Evolutionary conservation across 2,329 filamentous ascomycete species (phyloP).

Genomic region (Colletotrichum sublineola): DNA sequence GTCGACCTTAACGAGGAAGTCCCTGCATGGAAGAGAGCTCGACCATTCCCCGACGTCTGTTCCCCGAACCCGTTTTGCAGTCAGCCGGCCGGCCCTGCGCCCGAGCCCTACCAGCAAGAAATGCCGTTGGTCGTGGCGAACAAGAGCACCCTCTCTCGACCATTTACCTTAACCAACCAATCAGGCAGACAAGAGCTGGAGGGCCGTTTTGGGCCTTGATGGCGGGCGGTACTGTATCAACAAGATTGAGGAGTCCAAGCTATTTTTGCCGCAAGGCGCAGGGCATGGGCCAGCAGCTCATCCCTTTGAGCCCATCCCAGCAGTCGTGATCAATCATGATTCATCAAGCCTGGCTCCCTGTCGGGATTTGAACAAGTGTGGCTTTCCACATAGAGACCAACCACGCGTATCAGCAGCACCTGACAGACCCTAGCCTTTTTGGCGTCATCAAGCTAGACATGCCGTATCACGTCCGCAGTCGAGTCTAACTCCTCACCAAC

Average conservation of each 20-base stretch:
- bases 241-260: background rate
- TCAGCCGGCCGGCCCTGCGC: conserved; percentile 11
- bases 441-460: conserved; percentile 36
- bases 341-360: conserved; percentile 40
- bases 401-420: conserved; percentile 20
- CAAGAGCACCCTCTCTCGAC: background rate
- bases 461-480: conserved; percentile 22
- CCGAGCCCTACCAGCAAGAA: conserved; percentile 1
- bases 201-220: background rate
- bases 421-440: conserved; percentile 25
- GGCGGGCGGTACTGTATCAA: background rate
- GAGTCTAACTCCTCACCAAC: conserved; percentile 13
- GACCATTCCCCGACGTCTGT: conserved; percentile 33
- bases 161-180: background rate
- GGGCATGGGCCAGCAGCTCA: conserved; percentile 1
- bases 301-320: conserved; percentile 11
- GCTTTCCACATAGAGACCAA: conserved; percentile 24
- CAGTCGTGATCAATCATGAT: conserved; percentile 29
- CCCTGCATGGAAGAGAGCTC: conserved; percentile 38
- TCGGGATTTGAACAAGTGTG: conserved; percentile 17
- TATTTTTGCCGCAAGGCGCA: background rate
- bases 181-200: conserved; percentile 2
- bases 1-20: conserved; percentile 31
- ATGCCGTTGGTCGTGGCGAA: background rate
- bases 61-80: conserved; percentile 31